Evolutionary conservation across 2,329 filamentous ascomycete species (phyloP).

Genomic region (Chaetomiaceae sp.): DNA sequence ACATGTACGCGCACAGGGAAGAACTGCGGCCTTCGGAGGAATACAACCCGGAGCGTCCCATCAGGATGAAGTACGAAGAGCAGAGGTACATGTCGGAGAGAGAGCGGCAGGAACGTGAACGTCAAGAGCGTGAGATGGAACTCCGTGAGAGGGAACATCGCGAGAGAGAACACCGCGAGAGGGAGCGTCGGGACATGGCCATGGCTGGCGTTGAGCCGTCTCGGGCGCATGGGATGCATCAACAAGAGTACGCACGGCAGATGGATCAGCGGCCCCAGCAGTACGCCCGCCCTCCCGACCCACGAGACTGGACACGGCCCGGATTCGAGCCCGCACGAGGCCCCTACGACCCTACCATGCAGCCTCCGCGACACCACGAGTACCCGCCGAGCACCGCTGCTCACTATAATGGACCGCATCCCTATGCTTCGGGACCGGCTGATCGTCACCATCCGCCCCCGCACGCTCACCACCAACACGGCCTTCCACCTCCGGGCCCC

Average conservation of each 20-base stretch:
- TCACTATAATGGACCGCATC: constrained; percentile 35
- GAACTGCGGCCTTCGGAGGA: constrained; percentile 42
- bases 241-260: constrained; percentile 42
- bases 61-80: constrained; percentile 48
- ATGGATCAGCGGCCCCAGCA: constrained; percentile 25
- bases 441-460: constrained; percentile 38
- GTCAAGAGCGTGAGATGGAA: constrained; percentile 39
- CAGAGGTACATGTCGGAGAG: constrained; percentile 46
- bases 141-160: constrained; percentile 36
- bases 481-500: constrained; percentile 29
- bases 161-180: constrained; percentile 35
- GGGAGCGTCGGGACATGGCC: constrained; percentile 38
- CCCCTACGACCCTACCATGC: constrained; percentile 40
- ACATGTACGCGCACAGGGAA: constrained; percentile 47
- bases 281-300: constrained; percentile 42
- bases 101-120: constrained; percentile 37
- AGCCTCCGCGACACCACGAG: constrained; percentile 43
- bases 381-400: constrained; percentile 43
- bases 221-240: constrained; percentile 41
- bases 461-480: constrained; percentile 33
- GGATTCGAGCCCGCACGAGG: constrained; percentile 40
- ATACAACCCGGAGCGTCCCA: constrained; percentile 49
- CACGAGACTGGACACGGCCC: constrained; percentile 39
- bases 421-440: constrained; percentile 31
- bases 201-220: constrained; percentile 46